These are phyloP conservation scores for Ophiosphaerella korrae DNA, from an alignment of 2,329 filamentous ascomycete species.

Conservation along the genomic window DNA sequence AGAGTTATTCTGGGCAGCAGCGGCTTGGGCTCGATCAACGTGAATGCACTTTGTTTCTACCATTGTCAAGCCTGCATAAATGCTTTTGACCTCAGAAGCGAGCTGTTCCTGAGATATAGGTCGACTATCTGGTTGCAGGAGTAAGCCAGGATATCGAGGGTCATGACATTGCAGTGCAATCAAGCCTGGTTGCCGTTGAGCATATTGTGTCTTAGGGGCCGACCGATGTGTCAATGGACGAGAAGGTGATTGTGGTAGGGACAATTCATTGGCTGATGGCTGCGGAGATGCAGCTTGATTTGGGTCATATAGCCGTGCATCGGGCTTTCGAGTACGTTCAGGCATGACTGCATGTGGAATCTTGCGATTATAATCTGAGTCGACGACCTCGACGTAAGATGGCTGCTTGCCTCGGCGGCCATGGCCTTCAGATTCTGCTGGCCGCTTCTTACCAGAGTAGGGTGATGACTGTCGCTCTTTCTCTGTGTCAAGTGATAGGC, in stretches of 20 bases:
- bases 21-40: slow-evolving; percentile 69
- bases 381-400: slow-evolving; percentile 27
- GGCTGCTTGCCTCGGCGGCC: slow-evolving; percentile 32
- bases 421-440: slow-evolving; percentile 33
- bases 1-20: slow-evolving; percentile 58
- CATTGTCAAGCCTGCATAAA: slow-evolving; percentile 83
- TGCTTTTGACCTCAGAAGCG: slow-evolving; percentile 79
- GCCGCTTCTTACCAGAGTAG: slow-evolving; percentile 32
- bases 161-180: slow-evolving; percentile 37
- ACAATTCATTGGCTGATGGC: slow-evolving; percentile 27
- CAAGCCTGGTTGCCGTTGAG: slow-evolving; percentile 41
- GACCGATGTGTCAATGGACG: slow-evolving; percentile 17
- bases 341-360: slow-evolving; percentile 18
- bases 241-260: slow-evolving; percentile 18
- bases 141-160: slow-evolving; percentile 46
- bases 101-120: slow-evolving; percentile 79
- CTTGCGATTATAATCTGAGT: slow-evolving; percentile 33
- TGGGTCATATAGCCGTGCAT: slow-evolving; percentile 26
- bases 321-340: slow-evolving; percentile 23
- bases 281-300: slow-evolving; percentile 22
- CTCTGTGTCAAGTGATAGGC: slow-evolving; percentile 31
- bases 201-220: slow-evolving; percentile 11
- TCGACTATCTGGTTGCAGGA: slow-evolving; percentile 66
- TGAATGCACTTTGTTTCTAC: slow-evolving; percentile 88
- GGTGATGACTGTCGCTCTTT: slow-evolving; percentile 29